These are phyloP conservation scores for Porphyrellus cyaneotinctus DNA, from an alignment of 768 basidiomycete species.

Conservation along the genomic window DNA sequence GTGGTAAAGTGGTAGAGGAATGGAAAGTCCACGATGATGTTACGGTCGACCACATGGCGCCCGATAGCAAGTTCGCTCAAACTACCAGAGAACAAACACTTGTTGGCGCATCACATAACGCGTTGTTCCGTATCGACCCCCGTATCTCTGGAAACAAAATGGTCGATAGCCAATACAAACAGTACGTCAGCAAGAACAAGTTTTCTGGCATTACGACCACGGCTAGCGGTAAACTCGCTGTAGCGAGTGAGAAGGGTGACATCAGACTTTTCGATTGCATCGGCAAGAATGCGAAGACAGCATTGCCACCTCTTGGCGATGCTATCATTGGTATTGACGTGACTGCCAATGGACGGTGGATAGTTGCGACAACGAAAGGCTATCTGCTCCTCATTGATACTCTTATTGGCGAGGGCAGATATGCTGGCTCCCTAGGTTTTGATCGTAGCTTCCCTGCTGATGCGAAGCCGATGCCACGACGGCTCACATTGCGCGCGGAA, in stretches of 20 bases:
- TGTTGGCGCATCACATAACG: constrained; percentile 90
- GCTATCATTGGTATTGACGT: constrained; percentile 94
- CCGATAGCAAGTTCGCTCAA: constrained; percentile 91
- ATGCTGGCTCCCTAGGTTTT: constrained; percentile 80
- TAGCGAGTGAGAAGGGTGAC: constrained; percentile 96
- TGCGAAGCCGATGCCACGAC: constrained; percentile 85
- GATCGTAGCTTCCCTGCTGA: constrained; percentile 94
- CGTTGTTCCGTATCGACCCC: constrained; percentile 96
- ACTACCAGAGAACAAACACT: constrained; percentile 91
- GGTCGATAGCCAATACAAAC: constrained; percentile 93
- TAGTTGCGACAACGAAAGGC: constrained; percentile 93
- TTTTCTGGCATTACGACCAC: constrained; percentile 94
- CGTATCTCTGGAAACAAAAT: constrained; percentile 89
- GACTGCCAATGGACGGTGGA: constrained; percentile 88
- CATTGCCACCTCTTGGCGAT: constrained; percentile 90
- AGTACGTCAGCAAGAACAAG: constrained; percentile 91
- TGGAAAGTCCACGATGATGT: constrained; percentile 96
- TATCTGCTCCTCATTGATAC: constrained; percentile 94
- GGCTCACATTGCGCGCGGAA: constrained; percentile 83
- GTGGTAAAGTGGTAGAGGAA: constrained; percentile 95
- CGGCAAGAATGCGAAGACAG: constrained; percentile 99
- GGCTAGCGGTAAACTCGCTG: constrained; percentile 78
- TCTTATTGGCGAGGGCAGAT: constrained; percentile 86
- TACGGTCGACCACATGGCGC: constrained; percentile 83
- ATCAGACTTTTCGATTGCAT: constrained; percentile 92